Conservation (phyloP, 805 yeast species). For the Saturnispora saitoi region DNA sequence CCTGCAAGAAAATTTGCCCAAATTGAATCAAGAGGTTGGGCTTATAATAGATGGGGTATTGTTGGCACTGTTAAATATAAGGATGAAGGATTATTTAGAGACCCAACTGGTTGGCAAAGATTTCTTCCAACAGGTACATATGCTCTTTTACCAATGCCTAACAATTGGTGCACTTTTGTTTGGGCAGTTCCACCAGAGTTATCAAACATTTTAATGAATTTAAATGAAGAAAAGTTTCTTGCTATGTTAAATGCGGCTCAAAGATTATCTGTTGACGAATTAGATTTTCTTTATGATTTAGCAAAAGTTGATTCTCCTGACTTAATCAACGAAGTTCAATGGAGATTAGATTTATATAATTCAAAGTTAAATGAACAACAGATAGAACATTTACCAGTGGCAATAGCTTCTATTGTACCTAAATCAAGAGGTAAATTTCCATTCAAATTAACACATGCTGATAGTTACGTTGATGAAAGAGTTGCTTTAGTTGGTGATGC, state of each 20-base stretch:
- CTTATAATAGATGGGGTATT: constrained; percentile 79
- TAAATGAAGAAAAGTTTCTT: constrained; percentile 55
- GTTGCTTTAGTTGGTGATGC: constrained; percentile 97
- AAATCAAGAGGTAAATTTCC: constrained; percentile 84
- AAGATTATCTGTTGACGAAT: constrained; percentile 67
- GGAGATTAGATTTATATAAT: constrained; percentile 48
- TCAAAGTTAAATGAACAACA: constrained; percentile 27
- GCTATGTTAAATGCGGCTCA: constrained; percentile 79
- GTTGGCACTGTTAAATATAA: constrained; percentile 80
- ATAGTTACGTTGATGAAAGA: constrained; percentile 73
- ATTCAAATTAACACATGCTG: constrained; percentile 80
- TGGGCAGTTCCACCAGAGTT: constrained; percentile 84
- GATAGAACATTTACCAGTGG: constrained; percentile 55
- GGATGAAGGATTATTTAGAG: constrained; percentile 51
- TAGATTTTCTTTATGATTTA: constrained; percentile 55
- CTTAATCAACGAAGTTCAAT: constrained; percentile 58
- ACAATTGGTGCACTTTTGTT: constrained; percentile 79
- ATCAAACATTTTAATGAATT: constrained; percentile 50
- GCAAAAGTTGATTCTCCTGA: constrained; percentile 32
- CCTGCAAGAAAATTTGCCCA: constrained; percentile 80
- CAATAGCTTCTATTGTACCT: constrained; percentile 47
- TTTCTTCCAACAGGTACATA: constrained; percentile 88
- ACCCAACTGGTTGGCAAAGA: constrained; percentile 81
- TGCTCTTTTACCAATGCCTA: constrained; percentile 85
- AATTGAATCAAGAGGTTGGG: constrained; percentile 88